Base-by-base conservation (phyloP, 768 basidiomycete genomes). In the Auricularia cornea region DNA sequence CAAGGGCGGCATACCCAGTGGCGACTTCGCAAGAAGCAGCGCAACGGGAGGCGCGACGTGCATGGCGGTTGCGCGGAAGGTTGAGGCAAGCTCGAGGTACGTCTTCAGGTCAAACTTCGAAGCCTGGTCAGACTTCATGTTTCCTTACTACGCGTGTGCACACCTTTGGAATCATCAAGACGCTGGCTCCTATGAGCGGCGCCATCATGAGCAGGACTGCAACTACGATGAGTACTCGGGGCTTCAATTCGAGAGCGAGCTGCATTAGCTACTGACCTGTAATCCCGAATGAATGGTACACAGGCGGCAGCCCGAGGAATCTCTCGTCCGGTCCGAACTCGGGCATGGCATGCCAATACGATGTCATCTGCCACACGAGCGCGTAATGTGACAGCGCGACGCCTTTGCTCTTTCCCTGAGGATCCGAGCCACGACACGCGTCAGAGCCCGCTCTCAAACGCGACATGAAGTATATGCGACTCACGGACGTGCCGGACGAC, bases 21-120 rank as follows among this genome's bases (percentile, higher is more conserved):
- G 69, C 1, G 63, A 65, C 64, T 70, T 70, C 35, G 70, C 70
- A 40, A 72, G 64, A 0, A 68, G 68, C 38, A 72, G 69, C 26
- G 71, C 71, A 44, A 72, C 61, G 23, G 71, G 71, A 14, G 71
- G 70, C 16, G 68, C 69, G 61, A 72, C 69, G 66, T 72, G 71
- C 10, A 71, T 64, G 65, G 70, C 68, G 2, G 71, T 72, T 1
- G 68, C 67, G 1, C 66, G 65, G n/a, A 67, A 61, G 16, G 68
- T 66, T 33, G 69, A 64, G n/a, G 65, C 66, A 29, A 70, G 66
- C 26, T 32, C 48, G 18, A 72, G 66, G 69, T 68, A 72, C 18
- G 66, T 28, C 1, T 61, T 64, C 3, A 69, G 66, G 52, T 72
- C 69, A 67, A 72, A 72, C 54, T 57, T 10, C 11, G 51, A 26